A percentile compares a stretch with the other conserved stretches of the same genome.
Evolutionary conservation across 805 yeast species (phyloP).

Genomic region (Teunomyces tritomae): DNA sequence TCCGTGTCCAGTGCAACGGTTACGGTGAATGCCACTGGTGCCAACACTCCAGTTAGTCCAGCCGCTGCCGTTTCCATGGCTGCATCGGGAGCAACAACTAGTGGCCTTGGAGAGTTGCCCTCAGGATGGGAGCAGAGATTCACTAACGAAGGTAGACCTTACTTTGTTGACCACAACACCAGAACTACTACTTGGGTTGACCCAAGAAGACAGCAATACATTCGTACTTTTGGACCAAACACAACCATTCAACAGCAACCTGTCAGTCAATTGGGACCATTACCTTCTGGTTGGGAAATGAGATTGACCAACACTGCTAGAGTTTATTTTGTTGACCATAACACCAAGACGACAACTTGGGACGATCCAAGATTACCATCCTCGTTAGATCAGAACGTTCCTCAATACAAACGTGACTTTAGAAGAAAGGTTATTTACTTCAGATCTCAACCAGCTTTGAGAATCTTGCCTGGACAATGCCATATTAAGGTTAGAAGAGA

Average conservation of each 20-base stretch:
- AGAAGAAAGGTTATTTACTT: constrained; percentile 96
- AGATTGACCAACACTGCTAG: constrained; percentile 97
- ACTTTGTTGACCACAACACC: constrained; percentile 98
- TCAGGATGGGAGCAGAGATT: constrained; percentile 99
- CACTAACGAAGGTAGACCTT: constrained; percentile 97
- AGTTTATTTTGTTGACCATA: constrained; percentile 97
- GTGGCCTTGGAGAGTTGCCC: constrained; percentile 95
- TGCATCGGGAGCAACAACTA: constrained; percentile 84
- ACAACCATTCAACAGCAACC: constrained; percentile 97
- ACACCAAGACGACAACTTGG: constrained; percentile 99
- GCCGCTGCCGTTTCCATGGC: constrained; percentile 69
- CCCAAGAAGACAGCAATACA: constrained; percentile 98
- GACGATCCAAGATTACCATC: constrained; percentile 99
- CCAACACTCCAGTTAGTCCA: constrained; percentile 55
- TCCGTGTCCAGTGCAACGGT: constrained; percentile 28
- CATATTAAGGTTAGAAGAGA: constrained; percentile 97
- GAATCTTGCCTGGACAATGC: constrained; percentile 98
- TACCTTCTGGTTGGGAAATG: constrained; percentile 99
- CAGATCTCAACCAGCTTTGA: constrained; percentile 96
- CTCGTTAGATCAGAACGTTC: constrained; percentile 95
- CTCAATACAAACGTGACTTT: constrained; percentile 98
- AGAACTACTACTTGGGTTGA: constrained; percentile 99
- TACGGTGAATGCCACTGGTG: constrained; percentile 40
- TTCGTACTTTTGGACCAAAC: constrained; percentile 87
- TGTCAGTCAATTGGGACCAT: constrained; percentile 93